These are phyloP conservation scores for Saturnispora quitensis DNA, from an alignment of 805 yeast genomes.

Conservation along the genomic window DNA sequence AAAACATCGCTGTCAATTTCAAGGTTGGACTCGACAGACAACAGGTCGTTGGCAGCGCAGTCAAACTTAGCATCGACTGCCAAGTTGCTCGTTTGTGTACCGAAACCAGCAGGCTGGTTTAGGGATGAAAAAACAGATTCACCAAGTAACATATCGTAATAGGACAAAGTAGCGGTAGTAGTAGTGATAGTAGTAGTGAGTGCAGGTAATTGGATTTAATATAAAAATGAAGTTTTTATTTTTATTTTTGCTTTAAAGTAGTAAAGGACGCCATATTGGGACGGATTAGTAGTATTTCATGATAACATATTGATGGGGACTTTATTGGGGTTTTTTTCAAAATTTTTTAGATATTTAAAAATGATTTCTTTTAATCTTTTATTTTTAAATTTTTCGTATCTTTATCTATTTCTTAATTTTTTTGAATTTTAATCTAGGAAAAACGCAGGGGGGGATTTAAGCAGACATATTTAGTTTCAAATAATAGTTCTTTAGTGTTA, in stretches of 20 bases:
- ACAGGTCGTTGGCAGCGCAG: not conserved
- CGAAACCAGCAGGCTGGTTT: not conserved
- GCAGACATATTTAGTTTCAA: constrained; percentile 6
- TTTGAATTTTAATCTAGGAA: not conserved
- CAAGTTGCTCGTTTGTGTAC: not conserved
- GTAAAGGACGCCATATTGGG: constrained; percentile 3
- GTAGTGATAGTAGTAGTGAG: not conserved
- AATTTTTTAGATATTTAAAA: not conserved
- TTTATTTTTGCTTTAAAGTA: not conserved
- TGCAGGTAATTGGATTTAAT: not conserved
- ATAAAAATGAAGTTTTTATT: not conserved
- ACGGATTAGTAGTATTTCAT: not conserved
- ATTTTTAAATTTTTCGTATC: constrained; percentile 7
- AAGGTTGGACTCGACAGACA: constrained; percentile 32
- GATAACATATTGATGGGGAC: not conserved
- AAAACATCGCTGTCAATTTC: constrained; percentile 44
- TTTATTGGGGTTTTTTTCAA: not conserved
- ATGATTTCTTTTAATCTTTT: not conserved
- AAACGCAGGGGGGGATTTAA: constrained; percentile 4
- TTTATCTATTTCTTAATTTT: constrained; percentile 5
- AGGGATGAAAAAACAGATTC: constrained; percentile 4
- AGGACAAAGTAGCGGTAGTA: constrained; percentile 5
- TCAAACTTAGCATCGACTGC: not conserved
- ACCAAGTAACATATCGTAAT: constrained; percentile 5
- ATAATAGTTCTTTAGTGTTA: not conserved